Evolutionary conservation across 1,284 basidiomycete genomes (phyloP).

Genomic region (Thelephora terrestris): DNA sequence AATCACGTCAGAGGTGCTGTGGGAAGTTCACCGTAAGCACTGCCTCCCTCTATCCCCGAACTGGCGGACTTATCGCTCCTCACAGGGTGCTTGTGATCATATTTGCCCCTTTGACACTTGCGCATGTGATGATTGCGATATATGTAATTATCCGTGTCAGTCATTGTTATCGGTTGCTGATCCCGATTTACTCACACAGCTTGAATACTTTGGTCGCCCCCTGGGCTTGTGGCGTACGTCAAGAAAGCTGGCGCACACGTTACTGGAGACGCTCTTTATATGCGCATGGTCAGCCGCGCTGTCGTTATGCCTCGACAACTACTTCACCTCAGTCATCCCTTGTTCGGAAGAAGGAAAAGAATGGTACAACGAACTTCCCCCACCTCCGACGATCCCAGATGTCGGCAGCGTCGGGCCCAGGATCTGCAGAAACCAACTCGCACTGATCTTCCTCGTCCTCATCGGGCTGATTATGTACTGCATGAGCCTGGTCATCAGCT

Average conservation of each 20-base stretch:
- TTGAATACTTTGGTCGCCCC: conserved; percentile 87
- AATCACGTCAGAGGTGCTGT: conserved; percentile 55
- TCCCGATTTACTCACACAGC: conserved; percentile 30
- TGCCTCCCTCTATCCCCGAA: neutral
- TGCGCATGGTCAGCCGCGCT: conserved; percentile 89
- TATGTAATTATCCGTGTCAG: conserved; percentile 42
- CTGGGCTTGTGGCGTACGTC: conserved; percentile 85
- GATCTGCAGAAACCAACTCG: conserved; percentile 63
- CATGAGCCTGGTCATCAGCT: conserved; percentile 70
- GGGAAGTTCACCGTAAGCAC: conserved; percentile 69
- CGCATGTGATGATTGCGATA: conserved; percentile 79
- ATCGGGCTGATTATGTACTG: conserved; percentile 71
- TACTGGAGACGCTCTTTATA: conserved; percentile 80
- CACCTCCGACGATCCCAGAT: conserved; percentile 31
- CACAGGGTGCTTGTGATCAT: conserved; percentile 76
- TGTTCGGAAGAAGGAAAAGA: conserved; percentile 50
- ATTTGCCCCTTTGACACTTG: conserved; percentile 74
- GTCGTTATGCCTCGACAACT: conserved; percentile 83
- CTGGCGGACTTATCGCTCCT: conserved; percentile 3
- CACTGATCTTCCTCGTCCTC: conserved; percentile 65
- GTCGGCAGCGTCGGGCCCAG: conserved; percentile 37
- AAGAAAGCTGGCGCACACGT: conserved; percentile 69
- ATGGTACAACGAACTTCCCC: conserved; percentile 62
- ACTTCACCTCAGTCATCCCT: conserved; percentile 77
- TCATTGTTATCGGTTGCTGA: neutral